Evolutionary conservation across 1,284 basidiomycete genomes (phyloP).

Genomic region (Hemileia vastatrix): DNA sequence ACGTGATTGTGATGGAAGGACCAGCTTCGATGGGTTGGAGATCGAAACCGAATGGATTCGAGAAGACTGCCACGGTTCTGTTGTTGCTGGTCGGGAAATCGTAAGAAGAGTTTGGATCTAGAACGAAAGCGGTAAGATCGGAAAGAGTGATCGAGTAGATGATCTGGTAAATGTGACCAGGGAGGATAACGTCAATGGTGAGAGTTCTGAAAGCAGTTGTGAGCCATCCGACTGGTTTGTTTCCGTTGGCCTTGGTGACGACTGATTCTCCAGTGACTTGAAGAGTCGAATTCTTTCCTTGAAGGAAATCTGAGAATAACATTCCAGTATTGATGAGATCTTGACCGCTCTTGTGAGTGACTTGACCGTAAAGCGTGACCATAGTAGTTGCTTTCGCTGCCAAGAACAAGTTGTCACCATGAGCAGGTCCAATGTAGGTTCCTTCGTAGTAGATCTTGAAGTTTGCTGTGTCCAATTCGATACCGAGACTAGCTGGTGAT

Average conservation of each 20-base stretch:
- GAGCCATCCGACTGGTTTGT: slow-evolving; percentile 59
- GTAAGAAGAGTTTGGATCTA: slow-evolving; percentile 52
- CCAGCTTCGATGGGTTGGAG: slow-evolving; percentile 56
- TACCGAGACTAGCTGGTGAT: slow-evolving; percentile 59
- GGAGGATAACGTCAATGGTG: slow-evolving; percentile 56
- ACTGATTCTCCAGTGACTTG: slow-evolving; percentile 57
- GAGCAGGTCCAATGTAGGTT: slow-evolving; percentile 24
- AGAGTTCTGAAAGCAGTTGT: slow-evolving; percentile 62
- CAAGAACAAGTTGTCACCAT: slow-evolving; percentile 50
- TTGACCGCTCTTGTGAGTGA: slow-evolving; percentile 55
- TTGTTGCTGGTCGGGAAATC: slow-evolving; percentile 56
- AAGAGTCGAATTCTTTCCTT: slow-evolving; percentile 58
- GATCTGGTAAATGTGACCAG: slow-evolving; percentile 58
- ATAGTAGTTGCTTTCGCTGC: slow-evolving; percentile 51
- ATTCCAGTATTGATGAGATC: slow-evolving; percentile 54
- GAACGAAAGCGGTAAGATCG: too few species aligned
- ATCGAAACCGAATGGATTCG: slow-evolving; percentile 68
- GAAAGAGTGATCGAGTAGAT: slow-evolving; percentile 63
- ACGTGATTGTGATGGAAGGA: slow-evolving; percentile 53
- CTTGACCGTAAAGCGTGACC: slow-evolving; percentile 55
- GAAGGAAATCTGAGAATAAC: slow-evolving; percentile 60
- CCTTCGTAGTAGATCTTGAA: slow-evolving; percentile 59
- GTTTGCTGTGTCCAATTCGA: slow-evolving; percentile 59
- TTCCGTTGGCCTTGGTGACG: slow-evolving; percentile 45
- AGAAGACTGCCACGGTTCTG: slow-evolving; percentile 57